A percentile compares a stretch with the other conserved stretches of the same genome.
phyloP scores from a whole-genome alignment of 257 asterid genomes.

The Penstemon davidsonii region DNA sequence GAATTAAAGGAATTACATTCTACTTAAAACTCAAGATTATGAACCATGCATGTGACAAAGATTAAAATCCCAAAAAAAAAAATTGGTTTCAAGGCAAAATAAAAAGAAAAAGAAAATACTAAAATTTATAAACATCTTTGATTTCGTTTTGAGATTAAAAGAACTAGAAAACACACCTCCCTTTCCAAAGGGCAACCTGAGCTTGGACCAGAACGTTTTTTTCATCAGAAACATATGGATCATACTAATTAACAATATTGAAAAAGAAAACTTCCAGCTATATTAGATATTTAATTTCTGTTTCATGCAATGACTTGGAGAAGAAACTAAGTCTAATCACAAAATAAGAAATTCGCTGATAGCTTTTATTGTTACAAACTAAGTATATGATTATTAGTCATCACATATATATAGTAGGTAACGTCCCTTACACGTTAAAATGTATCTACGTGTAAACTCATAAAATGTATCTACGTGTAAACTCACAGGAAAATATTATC shows the following conservation, averaged over 20 bases:
- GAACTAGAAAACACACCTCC: constrained; percentile 37
- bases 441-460: constrained; percentile 30
- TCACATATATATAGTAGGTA: constrained; percentile 14
- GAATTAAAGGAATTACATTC: not conserved
- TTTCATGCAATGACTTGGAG: constrained; percentile 11
- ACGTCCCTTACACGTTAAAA: constrained; percentile 43
- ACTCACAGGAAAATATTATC: constrained; percentile 3
- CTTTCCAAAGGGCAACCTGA: constrained; percentile 29
- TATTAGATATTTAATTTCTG: constrained; percentile 23
- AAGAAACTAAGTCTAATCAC: constrained; percentile 7
- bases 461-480: constrained; percentile 29
- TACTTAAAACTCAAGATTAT: not conserved
- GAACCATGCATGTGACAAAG: not conserved
- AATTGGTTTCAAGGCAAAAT: not conserved
- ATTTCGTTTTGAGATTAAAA: no score
- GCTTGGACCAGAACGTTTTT: constrained; percentile 31
- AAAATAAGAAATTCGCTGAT: constrained; percentile 25
- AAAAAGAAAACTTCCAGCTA: not conserved
- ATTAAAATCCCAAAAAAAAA: not conserved
- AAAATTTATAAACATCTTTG: no score
- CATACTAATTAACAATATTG: not conserved
- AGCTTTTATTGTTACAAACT: no score
- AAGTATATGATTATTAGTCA: not conserved
- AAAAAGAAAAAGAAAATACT: no score
- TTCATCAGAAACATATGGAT: constrained; percentile 24